These are phyloP conservation scores for Sporisorium reilianum DNA, from an alignment of 1,284 basidiomycete species.

Conservation along the genomic window DNA sequence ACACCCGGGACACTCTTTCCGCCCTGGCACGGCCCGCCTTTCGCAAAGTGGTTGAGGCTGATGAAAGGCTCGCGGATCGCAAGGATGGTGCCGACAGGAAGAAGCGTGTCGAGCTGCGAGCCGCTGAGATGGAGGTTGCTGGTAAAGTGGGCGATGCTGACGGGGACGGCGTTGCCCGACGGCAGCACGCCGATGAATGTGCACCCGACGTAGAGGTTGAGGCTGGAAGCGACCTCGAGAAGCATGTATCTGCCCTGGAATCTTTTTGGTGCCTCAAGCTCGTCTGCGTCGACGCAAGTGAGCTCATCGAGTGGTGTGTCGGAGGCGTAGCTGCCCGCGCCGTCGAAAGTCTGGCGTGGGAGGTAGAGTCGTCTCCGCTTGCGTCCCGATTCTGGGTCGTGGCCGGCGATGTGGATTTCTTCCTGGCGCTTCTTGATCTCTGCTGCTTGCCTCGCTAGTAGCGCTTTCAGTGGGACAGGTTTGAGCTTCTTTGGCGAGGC, in stretches of 20 bases:
- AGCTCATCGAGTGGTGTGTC: slow-evolving; percentile 43
- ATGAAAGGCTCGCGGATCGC: slow-evolving; percentile 66
- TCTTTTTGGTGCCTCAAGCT: slow-evolving; percentile 52
- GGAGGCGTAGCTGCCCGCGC: slow-evolving; percentile 54
- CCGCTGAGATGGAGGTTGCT: slow-evolving; percentile 49
- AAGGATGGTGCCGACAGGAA: slow-evolving; percentile 60
- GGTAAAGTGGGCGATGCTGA: slow-evolving; percentile 65
- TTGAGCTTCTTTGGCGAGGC: slow-evolving; percentile 51
- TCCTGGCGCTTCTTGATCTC: slow-evolving; percentile 58
- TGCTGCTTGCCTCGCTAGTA: slow-evolving; percentile 58
- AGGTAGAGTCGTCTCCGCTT: slow-evolving; percentile 45
- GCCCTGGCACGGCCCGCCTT: slow-evolving; percentile 58
- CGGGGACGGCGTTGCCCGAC: slow-evolving; percentile 50
- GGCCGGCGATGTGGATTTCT: slow-evolving; percentile 31
- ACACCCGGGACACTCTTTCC: slow-evolving; percentile 58
- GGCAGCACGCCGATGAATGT: slow-evolving; percentile 58
- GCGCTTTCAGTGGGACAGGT: slow-evolving; percentile 54
- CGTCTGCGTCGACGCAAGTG: slow-evolving; percentile 38
- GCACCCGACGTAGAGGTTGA: slow-evolving; percentile 60
- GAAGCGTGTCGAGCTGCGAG: slow-evolving; percentile 38
- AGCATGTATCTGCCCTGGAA: slow-evolving; percentile 57
- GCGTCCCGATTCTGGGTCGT: slow-evolving; percentile 32
- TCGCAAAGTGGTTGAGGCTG: slow-evolving; percentile 57
- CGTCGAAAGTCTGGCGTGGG: slow-evolving; percentile 61
- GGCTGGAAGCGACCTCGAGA: slow-evolving; percentile 54